Evolutionary conservation across 768 basidiomycete species (phyloP).

Genomic region (Kwoniella pini): DNA sequence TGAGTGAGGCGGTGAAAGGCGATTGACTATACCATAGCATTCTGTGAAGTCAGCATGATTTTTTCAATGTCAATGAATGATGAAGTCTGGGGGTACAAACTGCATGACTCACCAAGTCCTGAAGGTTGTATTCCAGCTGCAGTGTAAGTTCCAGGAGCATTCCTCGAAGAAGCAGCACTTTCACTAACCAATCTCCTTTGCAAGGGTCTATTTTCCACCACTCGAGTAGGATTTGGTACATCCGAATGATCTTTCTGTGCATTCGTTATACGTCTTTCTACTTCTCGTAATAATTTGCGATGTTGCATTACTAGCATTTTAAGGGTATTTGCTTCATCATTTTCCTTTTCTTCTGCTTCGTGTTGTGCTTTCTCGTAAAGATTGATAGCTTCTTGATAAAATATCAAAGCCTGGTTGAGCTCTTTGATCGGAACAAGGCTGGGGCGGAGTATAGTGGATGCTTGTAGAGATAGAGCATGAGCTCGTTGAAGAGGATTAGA

Average conservation of each 20-base stretch:
- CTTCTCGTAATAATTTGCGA: conserved; percentile 42
- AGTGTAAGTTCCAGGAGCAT: no score
- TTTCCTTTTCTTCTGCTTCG: neutral
- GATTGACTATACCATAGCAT: neutral
- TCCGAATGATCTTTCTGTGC: conserved; percentile 8
- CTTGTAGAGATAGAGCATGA: conserved; percentile 41
- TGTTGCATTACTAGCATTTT: conserved; percentile 46
- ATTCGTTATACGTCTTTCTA: conserved; percentile 36
- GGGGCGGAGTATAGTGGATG: conserved; percentile 27
- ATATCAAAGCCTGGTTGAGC: conserved; percentile 25
- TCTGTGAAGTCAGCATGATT: no score
- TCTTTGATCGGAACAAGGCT: conserved; percentile 3
- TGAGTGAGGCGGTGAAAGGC: conserved; percentile 8
- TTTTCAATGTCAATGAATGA: no score
- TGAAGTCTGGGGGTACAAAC: neutral
- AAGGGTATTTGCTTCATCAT: conserved; percentile 36
- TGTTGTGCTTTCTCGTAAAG: conserved; percentile 24
- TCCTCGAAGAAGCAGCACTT: neutral
- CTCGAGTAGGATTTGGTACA: neutral
- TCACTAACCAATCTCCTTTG: neutral
- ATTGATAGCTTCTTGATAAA: conserved; percentile 38
- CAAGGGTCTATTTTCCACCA: neutral
- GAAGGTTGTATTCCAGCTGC: neutral
- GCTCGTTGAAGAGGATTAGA: conserved; percentile 28
- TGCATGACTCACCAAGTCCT: conserved; percentile 13